These are phyloP conservation scores for Neurospora sp. DNA, from an alignment of 2,329 filamentous ascomycete species.

Conservation along the genomic window DNA sequence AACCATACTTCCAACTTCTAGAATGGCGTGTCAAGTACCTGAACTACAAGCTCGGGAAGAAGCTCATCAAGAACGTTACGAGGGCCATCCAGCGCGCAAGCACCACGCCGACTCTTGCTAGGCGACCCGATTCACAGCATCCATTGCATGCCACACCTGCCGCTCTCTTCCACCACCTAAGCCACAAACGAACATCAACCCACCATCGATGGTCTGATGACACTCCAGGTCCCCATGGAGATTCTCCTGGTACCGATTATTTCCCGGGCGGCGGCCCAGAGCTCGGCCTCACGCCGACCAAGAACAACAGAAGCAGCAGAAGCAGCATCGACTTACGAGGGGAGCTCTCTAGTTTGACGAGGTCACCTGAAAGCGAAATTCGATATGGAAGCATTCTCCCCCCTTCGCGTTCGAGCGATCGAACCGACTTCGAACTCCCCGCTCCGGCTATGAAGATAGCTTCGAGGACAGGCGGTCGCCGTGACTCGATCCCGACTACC, in stretches of 20 bases:
- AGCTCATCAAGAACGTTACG: slow-evolving; percentile 75
- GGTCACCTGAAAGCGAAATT: slow-evolving; percentile 25
- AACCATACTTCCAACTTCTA: slow-evolving; percentile 19
- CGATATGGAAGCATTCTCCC: slow-evolving; percentile 45
- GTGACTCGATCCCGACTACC: slow-evolving; percentile 5
- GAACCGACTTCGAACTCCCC: slow-evolving; percentile 40
- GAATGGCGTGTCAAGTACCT: slow-evolving; percentile 93
- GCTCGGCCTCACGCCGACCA: slow-evolving; percentile 17
- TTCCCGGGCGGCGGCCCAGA: not conserved
- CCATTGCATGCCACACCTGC: slow-evolving; percentile 12
- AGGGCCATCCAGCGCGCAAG: slow-evolving; percentile 58
- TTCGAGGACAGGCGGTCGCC: slow-evolving; percentile 18
- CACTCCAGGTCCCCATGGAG: not conserved
- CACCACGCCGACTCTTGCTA: slow-evolving; percentile 34
- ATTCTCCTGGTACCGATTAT: not conserved
- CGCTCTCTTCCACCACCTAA: slow-evolving; percentile 6
- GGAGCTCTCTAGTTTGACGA: slow-evolving; percentile 33
- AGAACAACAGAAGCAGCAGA: not conserved
- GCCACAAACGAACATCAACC: not conserved
- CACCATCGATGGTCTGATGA: not conserved
- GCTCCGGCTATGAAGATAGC: slow-evolving; percentile 39
- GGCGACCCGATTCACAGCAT: slow-evolving; percentile 23
- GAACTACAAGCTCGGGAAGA: slow-evolving; percentile 92
- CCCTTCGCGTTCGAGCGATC: slow-evolving; percentile 24
- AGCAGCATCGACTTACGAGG: slow-evolving; percentile 14